Evolutionary conservation across 2,329 filamentous ascomycete genomes (phyloP).

Genomic region (Aspergillus candidus): DNA sequence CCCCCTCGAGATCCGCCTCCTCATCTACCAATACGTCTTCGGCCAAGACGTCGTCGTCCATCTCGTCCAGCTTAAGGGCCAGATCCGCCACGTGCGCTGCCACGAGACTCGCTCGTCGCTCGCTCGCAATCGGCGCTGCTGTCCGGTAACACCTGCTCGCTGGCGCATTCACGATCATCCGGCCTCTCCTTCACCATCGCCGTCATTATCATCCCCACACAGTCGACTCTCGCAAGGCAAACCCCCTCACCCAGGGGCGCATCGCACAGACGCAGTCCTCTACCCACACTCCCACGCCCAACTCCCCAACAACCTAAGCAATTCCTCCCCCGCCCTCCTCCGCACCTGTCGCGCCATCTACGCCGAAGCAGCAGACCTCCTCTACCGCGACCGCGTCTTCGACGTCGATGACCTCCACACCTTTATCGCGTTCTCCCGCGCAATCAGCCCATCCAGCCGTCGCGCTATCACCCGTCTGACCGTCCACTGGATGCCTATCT

Average conservation of each 20-base stretch:
- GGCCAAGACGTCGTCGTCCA: conserved; percentile 26
- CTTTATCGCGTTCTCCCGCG: conserved; percentile 28
- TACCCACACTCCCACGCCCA: conserved; percentile 30
- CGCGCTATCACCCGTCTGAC: conserved; percentile 19
- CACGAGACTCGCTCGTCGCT: conserved; percentile 15
- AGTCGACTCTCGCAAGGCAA: conserved; percentile 2
- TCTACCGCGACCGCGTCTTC: conserved; percentile 26
- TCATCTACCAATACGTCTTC: conserved; percentile 35
- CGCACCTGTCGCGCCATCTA: conserved; percentile 31
- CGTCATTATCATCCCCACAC: background rate
- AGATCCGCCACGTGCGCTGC: conserved; percentile 33
- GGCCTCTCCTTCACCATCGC: background rate
- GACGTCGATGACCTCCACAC: conserved; percentile 34
- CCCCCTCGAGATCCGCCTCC: conserved; percentile 33
- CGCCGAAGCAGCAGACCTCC: conserved; percentile 25
- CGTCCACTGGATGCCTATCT: conserved; percentile 31
- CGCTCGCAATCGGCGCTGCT: conserved; percentile 28
- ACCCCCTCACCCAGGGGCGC: conserved; percentile 13
- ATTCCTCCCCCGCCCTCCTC: conserved; percentile 21
- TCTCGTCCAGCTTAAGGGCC: conserved; percentile 31
- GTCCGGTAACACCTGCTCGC: conserved; percentile 26
- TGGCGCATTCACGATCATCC: conserved; percentile 21
- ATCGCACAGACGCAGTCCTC: conserved; percentile 16
- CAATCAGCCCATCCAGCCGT: conserved; percentile 16
- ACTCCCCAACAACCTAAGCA: conserved; percentile 21